phyloP scores from a whole-genome alignment of 2,329 filamentous ascomycete genomes.

The Fusarium scirpi region DNA sequence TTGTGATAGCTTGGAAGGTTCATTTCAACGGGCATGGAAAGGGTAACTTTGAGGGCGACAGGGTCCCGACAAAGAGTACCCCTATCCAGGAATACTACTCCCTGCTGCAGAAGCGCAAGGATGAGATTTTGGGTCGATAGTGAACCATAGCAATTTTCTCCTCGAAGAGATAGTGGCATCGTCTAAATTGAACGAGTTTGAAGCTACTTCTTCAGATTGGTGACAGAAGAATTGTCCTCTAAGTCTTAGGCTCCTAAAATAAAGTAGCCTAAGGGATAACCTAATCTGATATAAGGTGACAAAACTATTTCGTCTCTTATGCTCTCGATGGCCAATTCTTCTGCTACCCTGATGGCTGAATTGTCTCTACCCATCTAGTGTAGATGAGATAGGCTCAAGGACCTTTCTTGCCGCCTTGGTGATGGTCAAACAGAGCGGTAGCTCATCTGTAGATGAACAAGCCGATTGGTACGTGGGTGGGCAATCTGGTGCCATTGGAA shows the following conservation, averaged over 20 bases:
- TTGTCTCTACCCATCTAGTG: background rate
- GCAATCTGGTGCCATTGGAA: background rate
- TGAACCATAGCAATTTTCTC: background rate
- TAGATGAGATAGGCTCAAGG: background rate
- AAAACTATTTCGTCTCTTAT: background rate
- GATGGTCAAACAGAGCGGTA: background rate
- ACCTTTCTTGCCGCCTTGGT: conserved; percentile 5
- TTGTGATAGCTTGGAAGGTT: conserved; percentile 48
- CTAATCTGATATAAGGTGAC: background rate
- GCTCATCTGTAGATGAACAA: background rate
- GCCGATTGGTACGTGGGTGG: background rate
- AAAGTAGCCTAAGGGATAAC: background rate
- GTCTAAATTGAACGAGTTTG: background rate
- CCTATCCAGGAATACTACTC: conserved; percentile 53
- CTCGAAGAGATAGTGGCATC: background rate
- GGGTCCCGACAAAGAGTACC: conserved; percentile 38
- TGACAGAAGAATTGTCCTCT: background rate
- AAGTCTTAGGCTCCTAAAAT: background rate
- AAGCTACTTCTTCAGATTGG: background rate
- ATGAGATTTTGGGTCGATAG: conserved; percentile 31
- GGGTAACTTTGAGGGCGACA: conserved; percentile 51
- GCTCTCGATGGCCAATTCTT: background rate
- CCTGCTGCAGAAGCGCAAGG: conserved; percentile 52
- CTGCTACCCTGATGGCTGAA: background rate
- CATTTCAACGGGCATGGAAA: conserved; percentile 56